A percentile compares a stretch with the other conserved stretches of the same genome.
phyloP scores from a whole-genome alignment of 2,329 filamentous ascomycete genomes.

The Trichoderma koningiopsis region DNA sequence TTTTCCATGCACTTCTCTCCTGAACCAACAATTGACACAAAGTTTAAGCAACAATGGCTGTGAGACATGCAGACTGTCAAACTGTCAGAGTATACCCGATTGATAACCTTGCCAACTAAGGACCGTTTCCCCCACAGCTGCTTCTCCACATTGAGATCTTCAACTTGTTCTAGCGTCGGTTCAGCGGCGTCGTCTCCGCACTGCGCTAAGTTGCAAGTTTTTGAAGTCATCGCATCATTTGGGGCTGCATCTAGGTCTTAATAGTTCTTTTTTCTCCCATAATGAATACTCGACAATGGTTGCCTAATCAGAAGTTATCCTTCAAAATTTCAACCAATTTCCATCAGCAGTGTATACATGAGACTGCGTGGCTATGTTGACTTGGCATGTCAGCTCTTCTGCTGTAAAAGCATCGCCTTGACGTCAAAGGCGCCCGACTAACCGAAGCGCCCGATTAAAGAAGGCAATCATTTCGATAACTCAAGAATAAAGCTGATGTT shows the following conservation, averaged over 20 bases:
- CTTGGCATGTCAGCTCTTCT: not conserved
- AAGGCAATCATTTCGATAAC: not conserved
- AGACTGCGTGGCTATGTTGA: not conserved
- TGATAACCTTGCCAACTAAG: not conserved
- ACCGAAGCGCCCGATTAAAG: not conserved
- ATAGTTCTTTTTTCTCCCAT: not conserved
- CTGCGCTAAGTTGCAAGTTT: not conserved
- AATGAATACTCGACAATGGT: no score
- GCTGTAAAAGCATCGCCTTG: not conserved
- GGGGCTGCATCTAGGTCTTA: not conserved
- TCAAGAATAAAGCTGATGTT: not conserved
- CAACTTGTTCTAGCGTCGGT: not conserved
- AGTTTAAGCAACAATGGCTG: not conserved
- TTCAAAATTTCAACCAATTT: not conserved
- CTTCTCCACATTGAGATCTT: slow-evolving; percentile 4
- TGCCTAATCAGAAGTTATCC: no score
- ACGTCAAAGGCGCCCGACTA: slow-evolving; percentile 9
- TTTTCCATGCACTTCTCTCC: no score
- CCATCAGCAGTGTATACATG: not conserved
- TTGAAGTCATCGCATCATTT: not conserved
- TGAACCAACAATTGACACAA: not conserved
- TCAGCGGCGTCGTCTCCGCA: not conserved
- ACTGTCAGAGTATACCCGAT: not conserved
- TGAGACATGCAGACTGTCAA: not conserved
- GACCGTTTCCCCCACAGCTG: not conserved